Percentiles rank a stretch among this genome's conserved stretches.
Conservation (phyloP, 306 rosid species). For the Rosa multiflora region DNA sequence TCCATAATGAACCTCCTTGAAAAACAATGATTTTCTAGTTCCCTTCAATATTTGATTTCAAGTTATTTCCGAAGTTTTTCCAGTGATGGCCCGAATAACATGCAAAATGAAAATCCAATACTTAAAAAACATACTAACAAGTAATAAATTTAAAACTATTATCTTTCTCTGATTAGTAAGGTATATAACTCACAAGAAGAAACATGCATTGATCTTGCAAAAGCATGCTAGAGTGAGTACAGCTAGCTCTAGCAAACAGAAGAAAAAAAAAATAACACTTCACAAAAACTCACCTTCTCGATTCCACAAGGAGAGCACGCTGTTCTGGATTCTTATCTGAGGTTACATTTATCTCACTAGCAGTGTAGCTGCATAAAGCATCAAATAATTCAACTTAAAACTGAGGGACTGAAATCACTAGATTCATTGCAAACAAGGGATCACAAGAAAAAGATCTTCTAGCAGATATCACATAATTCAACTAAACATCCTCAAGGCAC, state of each 20-base stretch:
- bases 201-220: neutral
- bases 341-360: constrained; percentile 46
- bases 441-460: constrained; percentile 6
- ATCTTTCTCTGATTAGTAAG: neutral
- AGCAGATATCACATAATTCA: neutral
- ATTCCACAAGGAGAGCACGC: constrained; percentile 77
- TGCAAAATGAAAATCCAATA: neutral
- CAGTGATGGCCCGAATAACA: neutral
- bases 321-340: constrained; percentile 67
- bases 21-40: neutral
- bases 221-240: neutral
- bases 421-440: neutral
- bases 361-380: constrained; percentile 63
- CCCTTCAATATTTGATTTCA: neutral
- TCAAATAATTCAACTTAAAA: constrained; percentile 7
- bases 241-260: neutral
- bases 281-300: constrained; percentile 66
- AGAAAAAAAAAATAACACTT: neutral
- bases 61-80: neutral
- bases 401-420: neutral
- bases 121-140: neutral
- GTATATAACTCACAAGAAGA: neutral
- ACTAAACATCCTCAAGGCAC: neutral
- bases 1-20: neutral
- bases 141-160: neutral